Base-by-base conservation (phyloP, 208 protist genomes). In the Trypanosoma theileri region DNA sequence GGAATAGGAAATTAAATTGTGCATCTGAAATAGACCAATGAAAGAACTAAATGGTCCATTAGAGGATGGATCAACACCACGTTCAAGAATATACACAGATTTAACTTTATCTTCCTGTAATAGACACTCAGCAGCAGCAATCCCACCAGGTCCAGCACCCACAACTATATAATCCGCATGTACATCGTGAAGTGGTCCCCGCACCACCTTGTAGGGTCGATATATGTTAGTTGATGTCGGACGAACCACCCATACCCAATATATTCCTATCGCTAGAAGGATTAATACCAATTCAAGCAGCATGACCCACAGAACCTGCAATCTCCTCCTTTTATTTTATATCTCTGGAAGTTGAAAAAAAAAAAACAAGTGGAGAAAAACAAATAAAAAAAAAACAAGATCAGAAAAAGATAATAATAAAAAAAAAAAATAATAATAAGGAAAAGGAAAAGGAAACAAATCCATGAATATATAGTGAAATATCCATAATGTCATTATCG, bases 161-260 rank as follows among this genome's bases (percentile, higher is more conserved):
- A 95, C 65, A 22, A 95, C 77, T 12, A 92, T 75, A 65, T 89
- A 95, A 56, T 95, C 90, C n/a, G 75, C 61, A 6, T 68, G 31
- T 14, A 56, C 17, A 35, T 67, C 26, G 40, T 67, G 13, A 41
- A 42, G 17, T 26, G 52, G 44, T 8, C 22, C 26, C 22, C n/a
- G 48, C 3, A 66, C 10, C 21, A 67, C 51, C 2, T 51, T 61
- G 31, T 66, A 67, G 4, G 53, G 69, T 17, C 73, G 59, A 46
- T 63, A 53, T 31, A 81, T 66, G 57, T 86, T 80, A 31, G 52
- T 21, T 0, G 77, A 85, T 0, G 59, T 71, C 12, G 76, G 79
- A 4, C 73, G 77, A 24, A 90, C 62, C 9, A 70, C 52, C 24
- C 62, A 46, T 14, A 76, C 67, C 84, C 84, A 90, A 22, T 52